Evolutionary conservation across 2,329 filamentous ascomycete species (phyloP).

Genomic region (Calonectria naviculata): DNA sequence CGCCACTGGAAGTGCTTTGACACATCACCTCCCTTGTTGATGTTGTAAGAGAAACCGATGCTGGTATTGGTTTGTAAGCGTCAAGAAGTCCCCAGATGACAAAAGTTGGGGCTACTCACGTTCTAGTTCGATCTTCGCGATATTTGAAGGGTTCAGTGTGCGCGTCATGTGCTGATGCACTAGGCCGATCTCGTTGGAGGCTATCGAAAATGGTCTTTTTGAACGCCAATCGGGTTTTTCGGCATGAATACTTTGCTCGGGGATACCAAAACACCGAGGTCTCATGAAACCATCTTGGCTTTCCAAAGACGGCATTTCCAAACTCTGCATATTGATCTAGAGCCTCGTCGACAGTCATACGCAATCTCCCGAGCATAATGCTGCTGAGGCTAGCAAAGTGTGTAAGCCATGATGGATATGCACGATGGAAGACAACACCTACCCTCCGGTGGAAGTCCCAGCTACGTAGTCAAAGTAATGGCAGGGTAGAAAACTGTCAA

Average conservation of each 20-base stretch:
- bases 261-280: background rate
- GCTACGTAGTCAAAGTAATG: slow-evolving; percentile 11
- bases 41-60: background rate
- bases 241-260: slow-evolving; percentile 8
- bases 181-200: background rate
- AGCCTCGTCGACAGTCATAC: slow-evolving; percentile 4
- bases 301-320: slow-evolving; percentile 2
- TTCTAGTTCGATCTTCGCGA: slow-evolving; percentile 8
- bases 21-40: background rate
- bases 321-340: background rate
- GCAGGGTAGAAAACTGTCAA: slow-evolving; percentile 2
- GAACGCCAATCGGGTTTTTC: background rate
- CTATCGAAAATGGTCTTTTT: background rate
- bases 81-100: background rate
- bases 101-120: background rate
- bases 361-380: slow-evolving; percentile 4
- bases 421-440: background rate
- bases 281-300: slow-evolving; percentile 16
- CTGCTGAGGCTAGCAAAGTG: background rate
- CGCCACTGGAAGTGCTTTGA: background rate
- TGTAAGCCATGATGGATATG: background rate
- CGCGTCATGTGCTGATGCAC: background rate
- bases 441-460: slow-evolving; percentile 5
- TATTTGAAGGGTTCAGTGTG: background rate
- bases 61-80: background rate